A percentile compares a stretch with the other conserved stretches of the same genome.
phyloP scores from a whole-genome alignment of 2,329 filamentous ascomycete species.

The Trematosphaeria pertusa region DNA sequence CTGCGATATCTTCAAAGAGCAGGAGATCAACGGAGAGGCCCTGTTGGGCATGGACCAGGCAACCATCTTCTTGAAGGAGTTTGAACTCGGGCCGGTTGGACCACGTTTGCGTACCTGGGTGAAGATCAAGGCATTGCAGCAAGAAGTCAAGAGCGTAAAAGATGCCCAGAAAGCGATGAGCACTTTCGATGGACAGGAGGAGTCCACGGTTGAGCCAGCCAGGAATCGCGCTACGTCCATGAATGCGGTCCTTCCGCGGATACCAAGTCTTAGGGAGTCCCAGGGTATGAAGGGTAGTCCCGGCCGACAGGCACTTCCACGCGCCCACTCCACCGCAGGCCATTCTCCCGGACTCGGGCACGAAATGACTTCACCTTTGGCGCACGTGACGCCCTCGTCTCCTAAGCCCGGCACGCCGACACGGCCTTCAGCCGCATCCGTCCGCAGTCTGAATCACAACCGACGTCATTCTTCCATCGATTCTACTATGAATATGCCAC shows the following conservation, averaged over 20 bases:
- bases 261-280: conserved; percentile 45
- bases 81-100: conserved; percentile 90
- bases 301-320: conserved; percentile 35
- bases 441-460: conserved; percentile 82
- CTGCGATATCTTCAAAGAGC: conserved; percentile 92
- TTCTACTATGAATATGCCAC: conserved; percentile 56
- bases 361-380: conserved; percentile 52
- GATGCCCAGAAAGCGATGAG: conserved; percentile 45
- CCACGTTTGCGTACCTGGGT: conserved; percentile 93
- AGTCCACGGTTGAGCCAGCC: conserved; percentile 50
- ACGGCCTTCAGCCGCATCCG: conserved; percentile 79
- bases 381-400: conserved; percentile 52
- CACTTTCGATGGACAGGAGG: conserved; percentile 51
- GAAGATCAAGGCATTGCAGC: conserved; percentile 90
- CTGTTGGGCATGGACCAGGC: conserved; percentile 94
- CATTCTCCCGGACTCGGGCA: conserved; percentile 37
- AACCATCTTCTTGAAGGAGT: conserved; percentile 93
- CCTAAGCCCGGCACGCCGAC: conserved; percentile 49
- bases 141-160: conserved; percentile 74
- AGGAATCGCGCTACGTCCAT: conserved; percentile 57
- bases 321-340: conserved; percentile 41
- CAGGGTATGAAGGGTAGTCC: conserved; percentile 34
- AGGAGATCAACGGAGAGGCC: conserved; percentile 95
- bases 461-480: conserved; percentile 89
- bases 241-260: conserved; percentile 47